A percentile compares a stretch with the other conserved stretches of the same genome.
phyloP scores from a whole-genome alignment of 495 filamentous ascomycete species.

The Penicillium coprophilum region DNA sequence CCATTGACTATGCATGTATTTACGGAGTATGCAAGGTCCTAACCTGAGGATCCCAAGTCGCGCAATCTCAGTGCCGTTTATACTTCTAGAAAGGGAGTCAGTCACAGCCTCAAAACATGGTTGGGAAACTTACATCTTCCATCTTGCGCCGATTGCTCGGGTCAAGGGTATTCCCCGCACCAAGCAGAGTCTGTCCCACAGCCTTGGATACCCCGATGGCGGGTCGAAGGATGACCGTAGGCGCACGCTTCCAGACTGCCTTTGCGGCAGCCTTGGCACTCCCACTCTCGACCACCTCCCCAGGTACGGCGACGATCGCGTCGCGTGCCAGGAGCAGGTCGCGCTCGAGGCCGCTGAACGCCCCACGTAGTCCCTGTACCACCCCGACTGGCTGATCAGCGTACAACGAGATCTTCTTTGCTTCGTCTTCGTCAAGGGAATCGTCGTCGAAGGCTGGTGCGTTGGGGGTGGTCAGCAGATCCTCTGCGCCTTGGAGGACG shows the following conservation, averaged over 20 bases:
- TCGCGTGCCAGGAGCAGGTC: conserved; percentile 83
- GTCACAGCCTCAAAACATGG: conserved; percentile 1
- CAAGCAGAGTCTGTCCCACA: conserved; percentile 83
- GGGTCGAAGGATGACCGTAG: conserved; percentile 86
- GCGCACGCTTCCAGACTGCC: conserved; percentile 77
- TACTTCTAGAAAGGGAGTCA: conserved; percentile 37
- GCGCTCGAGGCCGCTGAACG: conserved; percentile 75
- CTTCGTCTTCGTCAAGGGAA: conserved; percentile 56
- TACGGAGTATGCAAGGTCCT: neutral
- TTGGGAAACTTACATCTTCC: conserved; percentile 71
- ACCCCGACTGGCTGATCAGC: conserved; percentile 90
- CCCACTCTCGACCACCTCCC: conserved; percentile 82
- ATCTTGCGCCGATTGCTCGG: conserved; percentile 75
- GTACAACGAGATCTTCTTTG: conserved; percentile 79
- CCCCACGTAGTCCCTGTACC: conserved; percentile 78
- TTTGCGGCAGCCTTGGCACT: conserved; percentile 78
- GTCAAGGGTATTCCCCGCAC: conserved; percentile 92
- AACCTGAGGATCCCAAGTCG: neutral
- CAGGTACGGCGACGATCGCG: conserved; percentile 92
- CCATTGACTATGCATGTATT: neutral
- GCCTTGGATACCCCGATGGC: conserved; percentile 89
- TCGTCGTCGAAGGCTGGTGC: conserved; percentile 47
- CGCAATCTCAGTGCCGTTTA: conserved; percentile 41
- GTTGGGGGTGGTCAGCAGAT: conserved; percentile 57
- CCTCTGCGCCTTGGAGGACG: conserved; percentile 84